These are phyloP conservation scores for Tarenaya hassleriana DNA, from an alignment of 345 rosid species.

Conservation along the genomic window DNA sequence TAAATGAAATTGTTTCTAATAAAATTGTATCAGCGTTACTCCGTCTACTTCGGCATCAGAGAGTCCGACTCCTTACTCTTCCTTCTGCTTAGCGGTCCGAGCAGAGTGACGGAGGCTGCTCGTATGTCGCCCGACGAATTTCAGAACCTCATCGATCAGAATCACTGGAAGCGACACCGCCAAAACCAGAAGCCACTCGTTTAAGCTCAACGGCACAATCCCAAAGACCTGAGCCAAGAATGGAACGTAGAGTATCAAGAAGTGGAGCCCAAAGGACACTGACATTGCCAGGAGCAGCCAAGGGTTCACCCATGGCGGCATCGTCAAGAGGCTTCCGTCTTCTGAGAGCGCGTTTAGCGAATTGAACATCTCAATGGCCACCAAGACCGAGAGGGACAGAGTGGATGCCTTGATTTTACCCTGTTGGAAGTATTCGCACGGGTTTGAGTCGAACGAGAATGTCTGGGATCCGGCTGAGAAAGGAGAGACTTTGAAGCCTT, in stretches of 20 bases:
- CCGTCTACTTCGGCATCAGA: too few species aligned
- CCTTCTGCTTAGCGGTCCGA: constrained; percentile 50
- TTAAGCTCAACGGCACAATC: constrained; percentile 73
- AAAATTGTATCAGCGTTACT: too few species aligned
- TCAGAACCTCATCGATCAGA: constrained; percentile 77
- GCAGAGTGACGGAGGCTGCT: constrained; percentile 34
- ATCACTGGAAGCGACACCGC: constrained; percentile 76
- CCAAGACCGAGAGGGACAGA: constrained; percentile 80
- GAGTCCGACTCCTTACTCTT: too few species aligned
- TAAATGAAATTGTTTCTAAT: too few species aligned
- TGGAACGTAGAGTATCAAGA: constrained; percentile 79
- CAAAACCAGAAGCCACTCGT: constrained; percentile 87
- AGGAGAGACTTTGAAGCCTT: constrained; percentile 53
- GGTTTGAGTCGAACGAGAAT: constrained; percentile 47
- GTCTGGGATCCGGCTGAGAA: constrained; percentile 69
- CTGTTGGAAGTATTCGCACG: constrained; percentile 73
- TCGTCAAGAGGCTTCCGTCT: constrained; percentile 62
- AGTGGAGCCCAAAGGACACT: constrained; percentile 69
- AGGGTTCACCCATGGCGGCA: constrained; percentile 94
- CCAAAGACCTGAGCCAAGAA: constrained; percentile 76
- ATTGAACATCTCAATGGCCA: constrained; percentile 89
- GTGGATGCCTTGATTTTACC: constrained; percentile 92
- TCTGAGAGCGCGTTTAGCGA: constrained; percentile 87
- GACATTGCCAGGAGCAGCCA: constrained; percentile 92
- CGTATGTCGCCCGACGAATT: constrained; percentile 66